A percentile compares a stretch with the other conserved stretches of the same genome.
phyloP scores from a whole-genome alignment of 2,329 filamentous ascomycete genomes.

The Chrysoporthe puriensis region DNA sequence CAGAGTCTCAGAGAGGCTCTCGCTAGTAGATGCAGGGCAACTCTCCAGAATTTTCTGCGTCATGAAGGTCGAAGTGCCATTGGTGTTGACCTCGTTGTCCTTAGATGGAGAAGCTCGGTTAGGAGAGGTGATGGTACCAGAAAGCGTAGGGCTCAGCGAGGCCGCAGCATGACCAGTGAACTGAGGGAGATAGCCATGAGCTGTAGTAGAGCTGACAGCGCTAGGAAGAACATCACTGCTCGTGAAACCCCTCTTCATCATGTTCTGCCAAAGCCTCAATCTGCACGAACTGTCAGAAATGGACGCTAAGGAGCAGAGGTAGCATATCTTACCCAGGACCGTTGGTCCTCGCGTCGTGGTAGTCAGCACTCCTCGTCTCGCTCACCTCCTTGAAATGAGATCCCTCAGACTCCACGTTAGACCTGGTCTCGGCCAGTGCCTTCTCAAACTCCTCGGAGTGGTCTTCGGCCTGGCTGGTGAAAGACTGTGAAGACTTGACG shows the following conservation, averaged over 20 bases:
- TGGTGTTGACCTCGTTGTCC: slow-evolving; percentile 24
- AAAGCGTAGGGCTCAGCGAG: slow-evolving; percentile 36
- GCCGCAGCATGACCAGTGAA: slow-evolving; percentile 57
- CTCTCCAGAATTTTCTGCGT: slow-evolving; percentile 33
- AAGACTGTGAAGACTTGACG: slow-evolving; percentile 30
- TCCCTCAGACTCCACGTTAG: slow-evolving; percentile 14
- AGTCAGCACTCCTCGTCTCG: slow-evolving; percentile 27
- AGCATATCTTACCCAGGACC: slow-evolving; percentile 22
- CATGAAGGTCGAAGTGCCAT: slow-evolving; percentile 38
- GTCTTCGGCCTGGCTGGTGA: slow-evolving; percentile 33
- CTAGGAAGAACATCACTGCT: slow-evolving; percentile 44
- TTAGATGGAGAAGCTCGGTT: slow-evolving; percentile 32
- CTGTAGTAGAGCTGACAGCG: slow-evolving; percentile 56
- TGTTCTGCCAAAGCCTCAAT: slow-evolving; percentile 52
- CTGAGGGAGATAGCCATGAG: slow-evolving; percentile 57
- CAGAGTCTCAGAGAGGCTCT: slow-evolving; percentile 33
- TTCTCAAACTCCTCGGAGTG: slow-evolving; percentile 29
- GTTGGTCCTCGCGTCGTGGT: slow-evolving; percentile 26
- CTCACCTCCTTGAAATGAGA: slow-evolving; percentile 23
- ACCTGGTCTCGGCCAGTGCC: slow-evolving; percentile 22
- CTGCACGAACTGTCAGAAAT: slow-evolving; percentile 33
- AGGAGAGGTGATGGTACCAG: slow-evolving; percentile 30
- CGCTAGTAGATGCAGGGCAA: slow-evolving; percentile 34
- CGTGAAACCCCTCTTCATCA: slow-evolving; percentile 56
- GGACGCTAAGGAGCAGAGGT: not conserved